phyloP scores from a whole-genome alignment of 2,329 filamentous ascomycete species.

The Penicillium sp. region DNA sequence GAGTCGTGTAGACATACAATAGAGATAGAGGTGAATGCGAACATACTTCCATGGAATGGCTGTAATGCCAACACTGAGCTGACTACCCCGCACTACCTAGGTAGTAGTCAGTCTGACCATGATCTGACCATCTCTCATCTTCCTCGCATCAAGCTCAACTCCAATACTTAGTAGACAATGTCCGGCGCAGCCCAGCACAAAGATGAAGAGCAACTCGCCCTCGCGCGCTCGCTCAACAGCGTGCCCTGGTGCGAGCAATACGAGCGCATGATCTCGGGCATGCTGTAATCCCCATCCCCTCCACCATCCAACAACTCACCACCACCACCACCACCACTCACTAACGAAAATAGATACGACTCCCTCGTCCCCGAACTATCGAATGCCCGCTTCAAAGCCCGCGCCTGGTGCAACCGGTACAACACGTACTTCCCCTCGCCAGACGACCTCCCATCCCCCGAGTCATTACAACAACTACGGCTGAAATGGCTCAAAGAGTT shows the following conservation, averaged over 20 bases:
- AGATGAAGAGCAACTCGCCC: slow-evolving; percentile 13
- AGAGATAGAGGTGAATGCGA: too few species aligned
- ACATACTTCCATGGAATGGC: too few species aligned
- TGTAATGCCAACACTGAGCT: too few species aligned
- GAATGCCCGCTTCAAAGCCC: slow-evolving; percentile 51
- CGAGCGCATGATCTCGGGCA: slow-evolving; percentile 25
- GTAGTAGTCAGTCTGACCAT: too few species aligned
- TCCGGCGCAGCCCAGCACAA: slow-evolving; percentile 10
- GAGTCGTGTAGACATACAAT: too few species aligned
- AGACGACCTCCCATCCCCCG: slow-evolving; percentile 18
- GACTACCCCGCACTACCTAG: too few species aligned
- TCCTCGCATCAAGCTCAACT: not conserved
- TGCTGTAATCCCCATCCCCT: slow-evolving; percentile 17
- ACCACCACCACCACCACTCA: not conserved
- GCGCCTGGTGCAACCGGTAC: slow-evolving; percentile 56
- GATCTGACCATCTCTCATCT: not conserved
- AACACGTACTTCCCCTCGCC: slow-evolving; percentile 51
- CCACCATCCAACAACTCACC: too few species aligned
- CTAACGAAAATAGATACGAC: slow-evolving; percentile 45
- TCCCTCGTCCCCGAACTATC: slow-evolving; percentile 47
- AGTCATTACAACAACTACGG: slow-evolving; percentile 41
- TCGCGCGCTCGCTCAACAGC: slow-evolving; percentile 11
- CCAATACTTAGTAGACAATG: not conserved
- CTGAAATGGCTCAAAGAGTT: slow-evolving; percentile 47
- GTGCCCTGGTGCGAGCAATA: slow-evolving; percentile 25